Conservation (phyloP, 257 asterid species). For the Echites panduratus region DNA sequence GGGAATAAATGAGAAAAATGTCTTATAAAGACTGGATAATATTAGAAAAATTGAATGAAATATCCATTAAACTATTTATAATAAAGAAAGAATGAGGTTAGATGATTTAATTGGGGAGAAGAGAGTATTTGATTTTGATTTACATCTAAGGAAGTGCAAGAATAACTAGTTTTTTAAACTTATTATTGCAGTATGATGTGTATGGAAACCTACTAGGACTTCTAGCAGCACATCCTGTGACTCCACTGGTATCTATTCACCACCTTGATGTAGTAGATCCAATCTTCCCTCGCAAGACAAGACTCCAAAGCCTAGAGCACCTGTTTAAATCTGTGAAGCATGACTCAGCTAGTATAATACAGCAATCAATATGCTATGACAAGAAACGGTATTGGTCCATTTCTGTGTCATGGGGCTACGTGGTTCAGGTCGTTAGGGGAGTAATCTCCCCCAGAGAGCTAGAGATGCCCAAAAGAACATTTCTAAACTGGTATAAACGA, state of each 20-base stretch:
- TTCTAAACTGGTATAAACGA: slow-evolving; percentile 66
- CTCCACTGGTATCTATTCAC: slow-evolving; percentile 80
- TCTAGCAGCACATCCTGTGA: slow-evolving; percentile 74
- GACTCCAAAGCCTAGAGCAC: slow-evolving; percentile 38
- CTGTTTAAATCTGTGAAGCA: slow-evolving; percentile 47
- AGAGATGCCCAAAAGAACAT: slow-evolving; percentile 76
- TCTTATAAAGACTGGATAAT: too few relatives aligned
- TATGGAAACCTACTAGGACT: slow-evolving; percentile 85
- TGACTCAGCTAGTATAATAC: slow-evolving; percentile 69
- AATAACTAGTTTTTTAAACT: not conserved
- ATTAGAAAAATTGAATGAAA: too few relatives aligned
- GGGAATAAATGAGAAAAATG: too few relatives aligned
- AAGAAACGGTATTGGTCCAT: slow-evolving; percentile 61
- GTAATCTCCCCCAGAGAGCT: slow-evolving; percentile 67
- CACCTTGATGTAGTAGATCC: slow-evolving; percentile 89
- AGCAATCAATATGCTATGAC: slow-evolving; percentile 76
- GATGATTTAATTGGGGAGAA: too few relatives aligned
- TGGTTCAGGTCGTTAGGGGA: slow-evolving; percentile 65
- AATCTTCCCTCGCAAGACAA: slow-evolving; percentile 50
- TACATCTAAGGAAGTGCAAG: not conserved
- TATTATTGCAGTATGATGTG: slow-evolving; percentile 71
- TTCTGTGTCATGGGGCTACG: slow-evolving; percentile 80
- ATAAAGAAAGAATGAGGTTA: too few relatives aligned
- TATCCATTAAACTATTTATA: too few relatives aligned
- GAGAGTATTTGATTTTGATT: not conserved